Base-by-base conservation (phyloP, 2,329 filamentous ascomycete species). In the Coleophoma eucalyptorum region DNA sequence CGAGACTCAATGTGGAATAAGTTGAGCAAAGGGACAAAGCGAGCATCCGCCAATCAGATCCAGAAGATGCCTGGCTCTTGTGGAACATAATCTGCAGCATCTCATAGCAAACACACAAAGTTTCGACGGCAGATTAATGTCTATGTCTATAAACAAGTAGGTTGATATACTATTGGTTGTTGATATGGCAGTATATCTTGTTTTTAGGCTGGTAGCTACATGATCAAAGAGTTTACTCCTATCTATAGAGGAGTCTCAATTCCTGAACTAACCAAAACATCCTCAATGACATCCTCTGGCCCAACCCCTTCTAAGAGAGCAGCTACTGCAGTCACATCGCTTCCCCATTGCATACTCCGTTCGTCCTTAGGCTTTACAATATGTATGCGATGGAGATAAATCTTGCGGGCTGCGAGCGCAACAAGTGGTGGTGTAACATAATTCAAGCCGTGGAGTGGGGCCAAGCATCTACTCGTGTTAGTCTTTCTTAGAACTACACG, bases 341-440 rank as follows among this genome's bases (percentile, higher is more conserved):
- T 97, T 0, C 94, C 94, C 84, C 95, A 99, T 67, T 96, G 90
- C 74, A 96, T 79, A 66, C 91, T 97, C 44, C 91, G 79, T 71
- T 97, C 94, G 51, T 84, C 81, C 54, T 83, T 79, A 1, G 89
- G 79, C 1, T 72, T 69, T 0, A 87, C 82, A 50, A 97, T 79
- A 13, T 80, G 69, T 32, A 99, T 83, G 8, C 91, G 85, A 70
- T 99, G 94, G 16, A 87, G 77, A 64, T 96, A 99, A 20, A 96
- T 80, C 71, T 97, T 97, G 54, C 83, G 83, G 2, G 87, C 85
- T 5, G 94, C 94, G 43, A 99, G 75, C 7, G 79, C 83, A 18
- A 97, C 86, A 21, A 97, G 79, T 1, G 90, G 88, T 0, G 94
- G 93, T 0, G 92, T 91, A 5, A 90, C 84, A 66, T 86, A 97